Conservation (phyloP, 2,329 filamentous ascomycete genomes). For the Ophiostoma triangulosporum region DNA sequence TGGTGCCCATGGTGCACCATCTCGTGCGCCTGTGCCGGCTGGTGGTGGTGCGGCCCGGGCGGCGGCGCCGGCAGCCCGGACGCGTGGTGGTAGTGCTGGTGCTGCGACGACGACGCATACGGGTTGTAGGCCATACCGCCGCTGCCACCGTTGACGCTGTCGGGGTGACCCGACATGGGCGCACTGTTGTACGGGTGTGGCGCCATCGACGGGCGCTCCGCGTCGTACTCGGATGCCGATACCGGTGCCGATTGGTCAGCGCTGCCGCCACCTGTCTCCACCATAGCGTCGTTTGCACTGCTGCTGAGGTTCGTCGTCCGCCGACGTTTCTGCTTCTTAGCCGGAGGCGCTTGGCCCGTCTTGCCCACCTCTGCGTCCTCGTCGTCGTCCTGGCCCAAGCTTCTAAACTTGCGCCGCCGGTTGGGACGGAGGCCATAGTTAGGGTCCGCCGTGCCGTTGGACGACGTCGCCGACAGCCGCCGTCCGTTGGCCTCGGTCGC, state of each 20-base stretch:
- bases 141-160: background rate
- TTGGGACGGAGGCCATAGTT: slow-evolving; percentile 41
- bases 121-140: slow-evolving; percentile 2
- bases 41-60: slow-evolving; percentile 1
- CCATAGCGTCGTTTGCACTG: background rate
- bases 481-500: background rate
- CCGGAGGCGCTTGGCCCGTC: slow-evolving; percentile 13
- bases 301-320: background rate
- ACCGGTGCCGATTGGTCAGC: background rate
- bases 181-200: slow-evolving; percentile 1
- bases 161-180: background rate
- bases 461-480: slow-evolving; percentile 39
- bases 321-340: slow-evolving; percentile 16
- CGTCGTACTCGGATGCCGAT: background rate
- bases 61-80: slow-evolving; percentile 1
- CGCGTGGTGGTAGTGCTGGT: background rate
- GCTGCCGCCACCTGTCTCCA: background rate
- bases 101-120: background rate
- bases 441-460: slow-evolving; percentile 32
- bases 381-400: slow-evolving; percentile 23
- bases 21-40: slow-evolving; percentile 17
- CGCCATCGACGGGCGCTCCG: background rate
- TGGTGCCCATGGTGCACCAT: background rate
- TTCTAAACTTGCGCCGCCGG: slow-evolving; percentile 28
- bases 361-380: background rate